Base-by-base conservation (phyloP, 257 asterid species). In the Haberlea rhodopensis region DNA sequence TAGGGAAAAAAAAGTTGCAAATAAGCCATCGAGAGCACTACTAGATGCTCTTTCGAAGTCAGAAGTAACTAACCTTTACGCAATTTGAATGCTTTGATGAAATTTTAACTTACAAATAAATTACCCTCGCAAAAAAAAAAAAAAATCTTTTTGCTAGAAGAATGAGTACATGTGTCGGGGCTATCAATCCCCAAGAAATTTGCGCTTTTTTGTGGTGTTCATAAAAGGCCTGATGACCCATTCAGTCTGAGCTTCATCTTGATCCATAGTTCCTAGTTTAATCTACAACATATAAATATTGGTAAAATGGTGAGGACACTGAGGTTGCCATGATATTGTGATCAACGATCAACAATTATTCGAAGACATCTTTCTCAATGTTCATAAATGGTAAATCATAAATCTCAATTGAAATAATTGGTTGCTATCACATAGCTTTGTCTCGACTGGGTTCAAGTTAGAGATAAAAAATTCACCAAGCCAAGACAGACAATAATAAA, bases 181-280 rank as follows among this genome's bases (percentile, higher is more conserved):
- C 27, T 8, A 21, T 76, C 70, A 80, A 64, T 79, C 81, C 40
- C 94, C 87, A 59, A 83, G 82, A 76, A 75, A 63, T 60, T 70
- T 81, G 64, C 52, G 78, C 60, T 81, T 85, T 31, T 75, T 83
- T 28, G 85, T 53, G 4, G 94, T 86, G 78, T 86, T 86, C 90
- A 79, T 83, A 73, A 75, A 86, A 25, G 94, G 90, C 56, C 78
- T 74, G 31, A 77, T 73, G 29, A 84, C 82, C 88, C 89, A 90
- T 60, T 88, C 95, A 0, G 49, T 75, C 64, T 83, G 91, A 74
- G 95, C 96, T 80, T 87, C 95, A 5, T 81, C 89, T 76, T 87
- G 95, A 63, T 90, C 97, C 82, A 90, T 58, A 2, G 94, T 87
- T 75, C 97, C 97, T 32, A 87, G 74, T 75, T 84, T 82, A 58